These are phyloP conservation scores for Leucocoprinus leucothites DNA, from an alignment of 768 basidiomycete species.

Conservation along the genomic window DNA sequence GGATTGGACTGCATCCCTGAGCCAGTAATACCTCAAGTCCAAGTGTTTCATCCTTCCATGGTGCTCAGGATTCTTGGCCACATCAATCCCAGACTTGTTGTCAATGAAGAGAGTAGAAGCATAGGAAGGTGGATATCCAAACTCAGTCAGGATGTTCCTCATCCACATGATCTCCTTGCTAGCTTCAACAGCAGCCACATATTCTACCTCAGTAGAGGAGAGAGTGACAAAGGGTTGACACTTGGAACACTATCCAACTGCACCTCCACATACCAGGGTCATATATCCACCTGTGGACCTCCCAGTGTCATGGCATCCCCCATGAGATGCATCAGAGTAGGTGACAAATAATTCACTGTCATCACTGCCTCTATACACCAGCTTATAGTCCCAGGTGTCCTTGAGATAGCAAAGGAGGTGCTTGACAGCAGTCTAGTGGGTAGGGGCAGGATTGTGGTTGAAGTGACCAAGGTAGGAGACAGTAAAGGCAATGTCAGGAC, in stretches of 20 bases:
- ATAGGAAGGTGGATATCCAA: slow-evolving; percentile 12
- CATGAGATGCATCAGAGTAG: slow-evolving; percentile 17
- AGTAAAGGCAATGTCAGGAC: not conserved
- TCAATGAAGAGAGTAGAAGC: slow-evolving; percentile 21
- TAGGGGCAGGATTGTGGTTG: not conserved
- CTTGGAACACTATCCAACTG: slow-evolving; percentile 15
- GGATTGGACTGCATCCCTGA: not conserved
- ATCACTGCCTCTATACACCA: slow-evolving; percentile 2
- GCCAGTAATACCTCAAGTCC: slow-evolving; percentile 5
- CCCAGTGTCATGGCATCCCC: slow-evolving; percentile 7
- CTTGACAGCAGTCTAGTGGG: slow-evolving; percentile 1
- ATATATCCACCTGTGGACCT: not conserved
- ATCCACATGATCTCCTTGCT: slow-evolving; percentile 26
- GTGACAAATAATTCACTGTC: slow-evolving; percentile 7
- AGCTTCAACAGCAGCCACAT: slow-evolving; percentile 26
- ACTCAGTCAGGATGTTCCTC: slow-evolving; percentile 22
- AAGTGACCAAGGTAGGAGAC: not conserved
- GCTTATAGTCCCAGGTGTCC: slow-evolving; percentile 12
- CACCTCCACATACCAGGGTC: slow-evolving; percentile 20
- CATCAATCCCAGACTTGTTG: slow-evolving; percentile 25
- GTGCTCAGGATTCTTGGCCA: slow-evolving; percentile 29
- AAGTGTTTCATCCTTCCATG: slow-evolving; percentile 11
- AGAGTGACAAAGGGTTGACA: slow-evolving; percentile 23
- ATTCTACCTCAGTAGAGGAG: slow-evolving; percentile 36
- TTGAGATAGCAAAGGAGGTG: slow-evolving; percentile 6